Evolutionary conservation across 257 asterid genomes (phyloP).

Genomic region (Asclepias syriaca): DNA sequence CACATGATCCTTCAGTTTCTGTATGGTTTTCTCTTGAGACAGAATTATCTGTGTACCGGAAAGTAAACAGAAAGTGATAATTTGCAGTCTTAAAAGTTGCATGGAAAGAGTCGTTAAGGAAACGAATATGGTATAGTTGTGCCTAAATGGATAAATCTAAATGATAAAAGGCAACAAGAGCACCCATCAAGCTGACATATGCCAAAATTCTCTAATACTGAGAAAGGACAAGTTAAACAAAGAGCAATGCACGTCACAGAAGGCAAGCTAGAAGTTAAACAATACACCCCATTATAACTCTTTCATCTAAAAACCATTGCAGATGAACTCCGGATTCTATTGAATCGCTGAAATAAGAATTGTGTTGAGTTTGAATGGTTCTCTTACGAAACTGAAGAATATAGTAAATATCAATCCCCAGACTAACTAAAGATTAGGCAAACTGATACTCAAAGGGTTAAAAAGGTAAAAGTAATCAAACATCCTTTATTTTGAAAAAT

Average conservation of each 20-base stretch:
- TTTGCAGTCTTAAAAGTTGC: background rate
- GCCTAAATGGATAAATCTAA: background rate
- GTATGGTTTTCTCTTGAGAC: constrained; percentile 16
- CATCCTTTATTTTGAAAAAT: background rate
- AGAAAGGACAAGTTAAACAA: background rate
- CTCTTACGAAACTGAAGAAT: background rate
- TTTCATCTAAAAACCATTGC: background rate
- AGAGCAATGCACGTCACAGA: background rate
- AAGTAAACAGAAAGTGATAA: background rate
- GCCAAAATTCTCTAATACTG: background rate
- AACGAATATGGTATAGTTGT: background rate
- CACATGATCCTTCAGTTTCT: constrained; percentile 6
- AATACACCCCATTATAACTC: background rate
- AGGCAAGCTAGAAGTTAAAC: background rate
- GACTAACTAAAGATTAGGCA: background rate
- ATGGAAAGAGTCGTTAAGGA: background rate
- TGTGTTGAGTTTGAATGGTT: background rate
- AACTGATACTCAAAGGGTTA: background rate
- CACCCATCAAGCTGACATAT: background rate
- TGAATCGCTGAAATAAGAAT: background rate
- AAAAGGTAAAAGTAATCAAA: background rate
- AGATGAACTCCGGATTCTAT: background rate
- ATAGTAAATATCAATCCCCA: background rate
- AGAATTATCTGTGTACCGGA: constrained; percentile 9
- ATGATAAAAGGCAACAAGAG: background rate